These are phyloP conservation scores for Dryas integrifolia DNA, from an alignment of 331 rosid species.

Conservation along the genomic window DNA sequence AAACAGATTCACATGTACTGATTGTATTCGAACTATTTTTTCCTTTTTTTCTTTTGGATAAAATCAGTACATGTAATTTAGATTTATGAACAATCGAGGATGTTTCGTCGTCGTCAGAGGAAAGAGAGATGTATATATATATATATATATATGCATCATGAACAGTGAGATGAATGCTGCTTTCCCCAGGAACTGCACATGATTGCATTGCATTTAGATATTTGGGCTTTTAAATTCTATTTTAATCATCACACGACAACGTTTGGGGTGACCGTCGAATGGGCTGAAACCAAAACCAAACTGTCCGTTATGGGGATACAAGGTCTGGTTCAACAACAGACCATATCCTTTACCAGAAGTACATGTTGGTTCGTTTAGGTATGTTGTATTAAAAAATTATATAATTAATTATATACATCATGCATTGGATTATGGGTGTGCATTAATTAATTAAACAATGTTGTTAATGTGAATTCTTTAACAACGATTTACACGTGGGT, in stretches of 20 bases:
- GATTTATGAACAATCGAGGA: too few species aligned
- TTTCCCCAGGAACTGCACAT: constrained; percentile 18
- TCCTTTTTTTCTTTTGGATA: too few species aligned
- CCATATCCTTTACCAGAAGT: background rate
- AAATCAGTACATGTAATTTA: too few species aligned
- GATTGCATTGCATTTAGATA: background rate
- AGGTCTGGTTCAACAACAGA: background rate
- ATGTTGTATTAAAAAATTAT: background rate
- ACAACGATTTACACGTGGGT: constrained; percentile 37
- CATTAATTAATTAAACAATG: background rate
- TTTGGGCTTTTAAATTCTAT: too few species aligned
- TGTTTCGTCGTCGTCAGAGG: too few species aligned
- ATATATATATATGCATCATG: too few species aligned
- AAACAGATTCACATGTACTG: too few species aligned
- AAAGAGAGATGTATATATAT: too few species aligned
- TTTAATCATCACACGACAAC: background rate
- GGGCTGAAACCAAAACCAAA: background rate
- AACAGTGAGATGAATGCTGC: background rate
- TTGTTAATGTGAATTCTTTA: background rate
- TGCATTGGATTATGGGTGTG: constrained; percentile 15
- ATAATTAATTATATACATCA: background rate
- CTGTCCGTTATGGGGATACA: background rate
- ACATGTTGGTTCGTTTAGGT: background rate
- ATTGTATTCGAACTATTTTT: too few species aligned
- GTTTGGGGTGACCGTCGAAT: background rate